Evolutionary conservation across 2,329 filamentous ascomycete species (phyloP), one percentile per base, ranked within the genome.

Genomic region (Akanthomyces dipterigenus): DNA sequence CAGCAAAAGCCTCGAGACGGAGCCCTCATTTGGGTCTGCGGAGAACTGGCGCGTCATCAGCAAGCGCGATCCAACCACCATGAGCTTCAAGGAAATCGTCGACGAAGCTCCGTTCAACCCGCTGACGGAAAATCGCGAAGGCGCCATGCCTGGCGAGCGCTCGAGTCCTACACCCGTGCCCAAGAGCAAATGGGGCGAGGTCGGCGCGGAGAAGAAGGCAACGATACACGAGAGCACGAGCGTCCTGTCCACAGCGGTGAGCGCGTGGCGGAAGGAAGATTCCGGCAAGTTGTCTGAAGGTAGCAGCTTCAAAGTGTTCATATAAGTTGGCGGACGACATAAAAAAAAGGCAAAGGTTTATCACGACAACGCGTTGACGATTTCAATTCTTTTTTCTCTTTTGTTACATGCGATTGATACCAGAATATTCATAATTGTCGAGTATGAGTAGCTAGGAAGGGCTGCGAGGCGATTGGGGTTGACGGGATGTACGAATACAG

Each of bases 61-160:
- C 22, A 64, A 62, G 22, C 70, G 65, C 8, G 64, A 67, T 28
- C 70, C 70, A 6, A 67, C 70, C 11, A 73, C 69, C 26, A 65
- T 70, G 11, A 69, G 70, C 6, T 75, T 76, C 63, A 68, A 70
- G 42, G 71, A 73, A 18, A 67, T 75, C 4, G 70, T 72, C 14
- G 68, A 72, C 40, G 69, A 68, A 22, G 70, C 71, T 8, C 73
- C 74, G 0, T 75, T 76, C 55, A 75, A 71, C 75, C 81, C 64
- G 70, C 67, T 76, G 49, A 68, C 69, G 67, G 22, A 65, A 64
- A 43, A 66, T 67, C 9, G 65, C 67, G 64, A 65, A 16, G 67
- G 67, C 26, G 63, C 64, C 31, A 64, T 63, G 22, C 65, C 64
- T 5, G 65, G 65, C 42, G 67, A 68, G 59, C 65, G 64, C n/a